Evolutionary conservation across 2,329 filamentous ascomycete genomes (phyloP).

Genomic region (Neurospora sp.): DNA sequence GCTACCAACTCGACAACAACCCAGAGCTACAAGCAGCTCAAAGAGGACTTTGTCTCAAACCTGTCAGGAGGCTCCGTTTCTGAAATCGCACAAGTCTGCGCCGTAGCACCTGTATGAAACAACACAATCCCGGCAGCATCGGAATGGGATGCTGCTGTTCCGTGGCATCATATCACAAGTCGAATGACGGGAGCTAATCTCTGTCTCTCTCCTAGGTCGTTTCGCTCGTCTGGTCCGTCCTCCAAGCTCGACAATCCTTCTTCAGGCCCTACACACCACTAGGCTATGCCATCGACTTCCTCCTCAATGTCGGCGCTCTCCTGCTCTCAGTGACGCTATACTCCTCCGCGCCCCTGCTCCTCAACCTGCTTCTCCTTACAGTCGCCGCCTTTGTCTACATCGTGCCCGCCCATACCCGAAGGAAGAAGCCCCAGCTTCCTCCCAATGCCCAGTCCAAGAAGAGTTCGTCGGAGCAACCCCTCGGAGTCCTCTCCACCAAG

Average conservation of each 20-base stretch:
- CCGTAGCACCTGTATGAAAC: constrained; percentile 67
- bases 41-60: constrained; percentile 93
- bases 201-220: constrained; percentile 49
- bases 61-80: constrained; percentile 71
- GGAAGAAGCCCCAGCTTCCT: constrained; percentile 41
- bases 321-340: constrained; percentile 84
- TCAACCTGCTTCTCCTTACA: constrained; percentile 64
- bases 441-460: constrained; percentile 30
- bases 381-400: constrained; percentile 58
- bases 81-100: constrained; percentile 81
- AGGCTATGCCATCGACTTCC: constrained; percentile 68
- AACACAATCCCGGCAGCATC: neutral
- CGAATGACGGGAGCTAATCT: constrained; percentile 8
- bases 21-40: constrained; percentile 73
- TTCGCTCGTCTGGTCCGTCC: constrained; percentile 75
- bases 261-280: constrained; percentile 66
- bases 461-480: constrained; percentile 13
- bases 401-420: constrained; percentile 34
- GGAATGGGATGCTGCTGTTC: neutral
- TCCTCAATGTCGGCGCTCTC: constrained; percentile 75
- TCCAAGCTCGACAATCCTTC: constrained; percentile 76
- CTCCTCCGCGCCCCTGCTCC: constrained; percentile 60
- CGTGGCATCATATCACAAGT: neutral
- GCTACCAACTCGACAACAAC: constrained; percentile 23
- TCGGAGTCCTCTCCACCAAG: constrained; percentile 62